A percentile compares a stretch with the other conserved stretches of the same genome.
phyloP scores from a whole-genome alignment of 176 grass and related monocot species.

The Carex kokanica region DNA sequence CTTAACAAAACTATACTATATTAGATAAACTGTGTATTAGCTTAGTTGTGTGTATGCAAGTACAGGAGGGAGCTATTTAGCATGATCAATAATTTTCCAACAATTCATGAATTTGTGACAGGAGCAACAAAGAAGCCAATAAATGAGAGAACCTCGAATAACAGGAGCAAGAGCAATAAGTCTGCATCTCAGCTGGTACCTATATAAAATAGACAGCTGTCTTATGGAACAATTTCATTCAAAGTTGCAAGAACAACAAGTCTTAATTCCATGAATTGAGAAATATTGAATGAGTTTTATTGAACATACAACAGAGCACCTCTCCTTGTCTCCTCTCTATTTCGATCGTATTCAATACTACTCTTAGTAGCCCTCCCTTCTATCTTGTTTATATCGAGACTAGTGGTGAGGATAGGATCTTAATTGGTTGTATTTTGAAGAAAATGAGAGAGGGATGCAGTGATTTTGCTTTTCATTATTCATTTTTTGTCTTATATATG shows the following conservation, averaged over 20 bases:
- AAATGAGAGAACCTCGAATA: neutral
- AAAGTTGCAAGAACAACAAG: no score
- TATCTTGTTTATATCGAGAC: neutral
- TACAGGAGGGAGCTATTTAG: slow-evolving; percentile 27
- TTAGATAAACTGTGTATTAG: neutral
- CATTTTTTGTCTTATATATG: no score
- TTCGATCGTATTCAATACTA: neutral
- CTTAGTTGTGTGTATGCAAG: neutral
- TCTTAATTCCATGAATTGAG: neutral
- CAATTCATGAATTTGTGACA: slow-evolving; percentile 34
- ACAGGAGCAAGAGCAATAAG: slow-evolving; percentile 20
- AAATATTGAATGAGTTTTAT: neutral
- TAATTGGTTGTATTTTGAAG: neutral
- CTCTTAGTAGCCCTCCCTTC: no score
- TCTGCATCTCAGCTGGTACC: slow-evolving; percentile 25
- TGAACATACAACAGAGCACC: neutral
- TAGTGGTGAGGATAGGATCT: neutral
- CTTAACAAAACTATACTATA: neutral
- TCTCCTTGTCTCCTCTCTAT: neutral
- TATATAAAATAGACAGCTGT: no score
- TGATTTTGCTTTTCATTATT: neutral
- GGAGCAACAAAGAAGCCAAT: slow-evolving; percentile 29
- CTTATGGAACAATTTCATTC: no score
- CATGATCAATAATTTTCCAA: slow-evolving; percentile 40
- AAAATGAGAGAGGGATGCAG: neutral